Evolutionary conservation across 2,329 filamentous ascomycete species (phyloP).

Genomic region (Calonectria pauciramosa): DNA sequence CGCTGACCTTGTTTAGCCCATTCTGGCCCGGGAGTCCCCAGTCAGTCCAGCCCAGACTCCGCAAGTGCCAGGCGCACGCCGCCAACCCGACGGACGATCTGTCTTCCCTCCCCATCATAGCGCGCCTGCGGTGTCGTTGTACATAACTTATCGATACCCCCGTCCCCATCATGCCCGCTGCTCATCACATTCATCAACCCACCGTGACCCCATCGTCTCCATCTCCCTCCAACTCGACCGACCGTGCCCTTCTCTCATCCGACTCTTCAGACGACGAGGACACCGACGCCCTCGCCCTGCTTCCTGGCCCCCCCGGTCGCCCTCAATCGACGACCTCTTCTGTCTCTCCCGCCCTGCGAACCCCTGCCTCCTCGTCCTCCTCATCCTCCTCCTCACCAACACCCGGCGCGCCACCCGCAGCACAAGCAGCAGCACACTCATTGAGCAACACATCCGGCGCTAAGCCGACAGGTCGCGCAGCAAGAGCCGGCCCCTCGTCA

Average conservation of each 20-base stretch:
- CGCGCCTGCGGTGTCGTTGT: constrained; percentile 11
- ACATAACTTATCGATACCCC: constrained; percentile 25
- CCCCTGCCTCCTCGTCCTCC: constrained; percentile 13
- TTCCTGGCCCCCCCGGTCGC: constrained; percentile 26
- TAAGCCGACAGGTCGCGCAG: constrained; percentile 27
- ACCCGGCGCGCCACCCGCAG: background rate
- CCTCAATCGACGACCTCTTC: constrained; percentile 8
- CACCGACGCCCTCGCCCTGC: constrained; percentile 6
- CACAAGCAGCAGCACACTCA: constrained; percentile 15
- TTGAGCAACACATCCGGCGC: background rate
- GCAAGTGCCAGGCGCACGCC: constrained; percentile 13
- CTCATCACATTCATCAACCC: constrained; percentile 31
- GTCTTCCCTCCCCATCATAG: constrained; percentile 17
- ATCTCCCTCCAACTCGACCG: constrained; percentile 28
- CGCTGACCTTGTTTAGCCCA: background rate
- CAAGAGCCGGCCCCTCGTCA: constrained; percentile 37
- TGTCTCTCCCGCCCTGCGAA: constrained; percentile 17
- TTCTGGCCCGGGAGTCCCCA: background rate
- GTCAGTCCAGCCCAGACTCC: constrained; percentile 6
- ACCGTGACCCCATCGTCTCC: constrained; percentile 6
- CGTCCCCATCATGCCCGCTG: constrained; percentile 33
- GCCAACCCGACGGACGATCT: constrained; percentile 12
- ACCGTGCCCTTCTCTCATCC: constrained; percentile 28
- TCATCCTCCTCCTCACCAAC: constrained; percentile 25
- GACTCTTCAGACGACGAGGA: constrained; percentile 28